These are phyloP conservation scores for Chrysanthemum seticuspe DNA, from an alignment of 129 eudicot genomes.

Conservation along the genomic window DNA sequence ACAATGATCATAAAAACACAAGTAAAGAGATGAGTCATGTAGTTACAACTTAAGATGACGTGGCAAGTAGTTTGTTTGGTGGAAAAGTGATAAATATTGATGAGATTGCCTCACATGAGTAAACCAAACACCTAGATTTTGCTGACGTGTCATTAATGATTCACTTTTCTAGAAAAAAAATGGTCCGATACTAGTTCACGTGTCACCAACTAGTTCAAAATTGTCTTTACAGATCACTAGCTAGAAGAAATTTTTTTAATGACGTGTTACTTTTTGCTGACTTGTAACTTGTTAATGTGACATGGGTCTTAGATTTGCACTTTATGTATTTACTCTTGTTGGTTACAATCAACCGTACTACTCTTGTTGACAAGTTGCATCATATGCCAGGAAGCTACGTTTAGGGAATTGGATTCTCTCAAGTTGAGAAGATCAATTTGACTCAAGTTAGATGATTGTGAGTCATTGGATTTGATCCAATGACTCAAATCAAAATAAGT, in stretches of 20 bases:
- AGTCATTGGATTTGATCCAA: too few relatives aligned
- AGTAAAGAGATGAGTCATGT: constrained; percentile 20
- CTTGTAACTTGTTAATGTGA: constrained; percentile 12
- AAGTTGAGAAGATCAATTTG: too few relatives aligned
- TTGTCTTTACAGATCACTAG: constrained; percentile 13
- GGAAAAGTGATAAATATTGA: constrained; percentile 22
- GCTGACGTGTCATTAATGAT: constrained; percentile 21
- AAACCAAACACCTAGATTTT: constrained; percentile 29
- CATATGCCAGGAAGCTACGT: too few relatives aligned
- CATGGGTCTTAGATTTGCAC: background rate
- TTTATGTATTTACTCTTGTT: background rate
- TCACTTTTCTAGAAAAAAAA: background rate
- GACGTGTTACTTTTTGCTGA: constrained; percentile 29
- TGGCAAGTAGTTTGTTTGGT: constrained; percentile 35
- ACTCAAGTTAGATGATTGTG: too few relatives aligned
- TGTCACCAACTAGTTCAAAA: constrained; percentile 18
- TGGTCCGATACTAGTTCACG: constrained; percentile 21
- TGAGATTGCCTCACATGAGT: constrained; percentile 37
- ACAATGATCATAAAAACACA: background rate
- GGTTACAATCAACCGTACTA: too few relatives aligned
- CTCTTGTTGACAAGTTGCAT: too few relatives aligned
- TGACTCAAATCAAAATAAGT: too few relatives aligned
- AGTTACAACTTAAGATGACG: constrained; percentile 21
- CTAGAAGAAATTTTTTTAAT: too few relatives aligned
- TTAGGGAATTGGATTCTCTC: too few relatives aligned